These are phyloP conservation scores for Sungouiella thailandica DNA, from an alignment of 805 yeast species.

Conservation along the genomic window DNA sequence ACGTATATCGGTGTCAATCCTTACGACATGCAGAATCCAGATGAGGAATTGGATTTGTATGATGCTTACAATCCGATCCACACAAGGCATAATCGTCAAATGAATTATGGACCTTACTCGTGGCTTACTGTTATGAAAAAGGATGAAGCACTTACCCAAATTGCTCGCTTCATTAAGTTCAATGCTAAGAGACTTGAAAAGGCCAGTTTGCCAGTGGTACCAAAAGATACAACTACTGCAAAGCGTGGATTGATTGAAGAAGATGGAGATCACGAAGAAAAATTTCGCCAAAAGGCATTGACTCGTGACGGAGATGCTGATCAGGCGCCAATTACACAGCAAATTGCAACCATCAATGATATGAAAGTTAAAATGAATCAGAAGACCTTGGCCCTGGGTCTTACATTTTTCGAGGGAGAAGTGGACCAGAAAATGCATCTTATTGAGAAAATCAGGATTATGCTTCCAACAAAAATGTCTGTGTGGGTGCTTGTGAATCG, in stretches of 20 bases:
- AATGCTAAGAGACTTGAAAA: background rate
- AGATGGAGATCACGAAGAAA: slow-evolving; percentile 11
- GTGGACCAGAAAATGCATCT: slow-evolving; percentile 22
- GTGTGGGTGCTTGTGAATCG: slow-evolving; percentile 13
- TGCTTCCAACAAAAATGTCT: slow-evolving; percentile 14
- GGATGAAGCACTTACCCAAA: slow-evolving; percentile 28
- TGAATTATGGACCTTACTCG: slow-evolving; percentile 49
- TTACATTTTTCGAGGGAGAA: slow-evolving; percentile 28
- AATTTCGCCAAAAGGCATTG: slow-evolving; percentile 20
- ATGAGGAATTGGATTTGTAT: slow-evolving; percentile 39
- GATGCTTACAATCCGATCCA: slow-evolving; percentile 40
- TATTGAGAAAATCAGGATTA: slow-evolving; percentile 12
- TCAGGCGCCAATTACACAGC: slow-evolving; percentile 12
- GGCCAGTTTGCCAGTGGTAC: background rate
- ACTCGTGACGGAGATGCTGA: slow-evolving; percentile 22
- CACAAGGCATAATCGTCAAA: slow-evolving; percentile 32
- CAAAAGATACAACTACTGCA: background rate
- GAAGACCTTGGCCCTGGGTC: slow-evolving; percentile 29
- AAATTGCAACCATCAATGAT: slow-evolving; percentile 1
- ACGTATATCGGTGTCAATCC: slow-evolving; percentile 4
- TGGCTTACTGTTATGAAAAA: slow-evolving; percentile 45
- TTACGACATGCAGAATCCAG: slow-evolving; percentile 6
- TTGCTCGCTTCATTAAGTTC: slow-evolving; percentile 8
- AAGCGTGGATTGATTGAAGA: background rate
- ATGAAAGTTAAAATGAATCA: slow-evolving; percentile 20